Evolutionary conservation across 75 land plant genomes (phyloP).

Genomic region (Selaginella tamariscina): DNA sequence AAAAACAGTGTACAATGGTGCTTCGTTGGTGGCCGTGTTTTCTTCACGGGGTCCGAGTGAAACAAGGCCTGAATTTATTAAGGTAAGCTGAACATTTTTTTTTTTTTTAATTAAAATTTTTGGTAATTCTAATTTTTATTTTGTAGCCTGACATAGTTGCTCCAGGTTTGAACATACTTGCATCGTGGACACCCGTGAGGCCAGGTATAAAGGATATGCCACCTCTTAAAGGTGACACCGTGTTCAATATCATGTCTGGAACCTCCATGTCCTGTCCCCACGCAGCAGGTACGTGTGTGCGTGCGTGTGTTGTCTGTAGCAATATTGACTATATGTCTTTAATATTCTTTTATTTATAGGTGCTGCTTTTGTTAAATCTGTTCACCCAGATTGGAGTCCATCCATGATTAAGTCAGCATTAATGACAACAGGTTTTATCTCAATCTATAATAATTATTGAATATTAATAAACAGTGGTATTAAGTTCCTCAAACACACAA

Average conservation of each 20-base stretch:
- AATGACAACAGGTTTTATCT: slow-evolving; percentile 6
- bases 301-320: too few relatives aligned
- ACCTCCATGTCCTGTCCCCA: slow-evolving; percentile 38
- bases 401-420: slow-evolving; percentile 8
- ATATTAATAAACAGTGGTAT: too few relatives aligned
- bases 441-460: not conserved
- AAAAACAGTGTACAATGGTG: too few relatives aligned
- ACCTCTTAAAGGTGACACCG: slow-evolving; percentile 9
- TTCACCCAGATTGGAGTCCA: slow-evolving; percentile 7
- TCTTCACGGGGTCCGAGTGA: not conserved
- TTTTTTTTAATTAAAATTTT: not conserved
- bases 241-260: slow-evolving; percentile 25
- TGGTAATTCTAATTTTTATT: not conserved
- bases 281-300: slow-evolving; percentile 19
- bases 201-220: not conserved
- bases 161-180: slow-evolving; percentile 32
- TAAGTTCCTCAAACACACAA: too few relatives aligned
- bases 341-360: too few relatives aligned
- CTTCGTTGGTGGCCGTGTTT: not conserved
- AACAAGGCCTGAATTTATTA: not conserved
- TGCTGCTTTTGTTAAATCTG: slow-evolving; percentile 1
- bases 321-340: too few relatives aligned
- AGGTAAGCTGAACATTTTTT: not conserved
- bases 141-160: slow-evolving; percentile 35
- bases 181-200: slow-evolving; percentile 18